phyloP scores from a whole-genome alignment of 2,329 filamentous ascomycete genomes.

The Aspergillus aculeatinus region DNA sequence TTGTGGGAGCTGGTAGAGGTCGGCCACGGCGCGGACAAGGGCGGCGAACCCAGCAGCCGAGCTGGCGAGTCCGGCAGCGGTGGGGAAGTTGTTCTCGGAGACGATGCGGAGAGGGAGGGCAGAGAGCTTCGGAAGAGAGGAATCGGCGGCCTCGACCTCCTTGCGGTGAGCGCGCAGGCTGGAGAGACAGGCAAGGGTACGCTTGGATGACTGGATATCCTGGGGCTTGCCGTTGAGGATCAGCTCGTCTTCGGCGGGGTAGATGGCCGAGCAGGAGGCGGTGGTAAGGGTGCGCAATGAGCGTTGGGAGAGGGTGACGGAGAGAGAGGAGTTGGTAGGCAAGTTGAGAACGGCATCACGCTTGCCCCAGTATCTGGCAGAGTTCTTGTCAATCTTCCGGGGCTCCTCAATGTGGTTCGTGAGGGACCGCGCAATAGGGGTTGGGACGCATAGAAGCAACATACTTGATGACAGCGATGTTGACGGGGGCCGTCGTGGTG shows the following conservation, averaged over 20 bases:
- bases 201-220: conserved; percentile 75
- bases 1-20: conserved; percentile 83
- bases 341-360: conserved; percentile 91
- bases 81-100: conserved; percentile 98
- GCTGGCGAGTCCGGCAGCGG: conserved; percentile 78
- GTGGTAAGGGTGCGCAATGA: conserved; percentile 96
- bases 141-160: conserved; percentile 68
- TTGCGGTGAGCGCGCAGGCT: conserved; percentile 77
- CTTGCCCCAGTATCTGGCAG: conserved; percentile 85
- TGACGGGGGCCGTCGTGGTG: conserved; percentile 94
- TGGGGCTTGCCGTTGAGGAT: conserved; percentile 80
- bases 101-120: conserved; percentile 77
- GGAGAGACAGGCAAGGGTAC: conserved; percentile 92
- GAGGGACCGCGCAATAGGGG: conserved; percentile 14
- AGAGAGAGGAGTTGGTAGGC: conserved; percentile 95
- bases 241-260: conserved; percentile 66
- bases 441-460: conserved; percentile 18
- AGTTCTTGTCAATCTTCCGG: conserved; percentile 7
- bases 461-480: conserved; percentile 97
- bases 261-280: conserved; percentile 79
- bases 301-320: conserved; percentile 89
- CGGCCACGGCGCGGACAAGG: conserved; percentile 75
- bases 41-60: conserved; percentile 67
- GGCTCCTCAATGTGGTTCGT: not conserved
- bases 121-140: conserved; percentile 79